Percentiles rank a stretch among this genome's conserved stretches.
phyloP scores from a whole-genome alignment of 2,329 filamentous ascomycete genomes.

The Aureobasidium uvarum region DNA sequence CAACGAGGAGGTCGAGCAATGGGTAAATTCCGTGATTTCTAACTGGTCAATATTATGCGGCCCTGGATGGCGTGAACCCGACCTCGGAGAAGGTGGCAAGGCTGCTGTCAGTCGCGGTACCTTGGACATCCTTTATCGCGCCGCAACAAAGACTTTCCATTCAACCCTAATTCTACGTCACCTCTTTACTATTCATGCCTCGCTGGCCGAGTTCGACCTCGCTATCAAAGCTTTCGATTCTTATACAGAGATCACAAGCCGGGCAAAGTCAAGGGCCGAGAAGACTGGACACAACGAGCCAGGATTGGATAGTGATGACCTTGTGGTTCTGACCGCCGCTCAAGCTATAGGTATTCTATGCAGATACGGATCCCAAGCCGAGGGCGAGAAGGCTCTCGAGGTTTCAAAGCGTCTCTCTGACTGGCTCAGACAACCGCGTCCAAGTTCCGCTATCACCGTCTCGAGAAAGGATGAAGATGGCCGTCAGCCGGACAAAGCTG shows the following conservation, averaged over 20 bases:
- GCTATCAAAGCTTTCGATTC: conserved; percentile 89
- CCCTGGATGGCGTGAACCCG: conserved; percentile 72
- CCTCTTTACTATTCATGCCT: conserved; percentile 82
- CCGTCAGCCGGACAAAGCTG: conserved; percentile 28
- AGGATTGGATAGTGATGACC: conserved; percentile 74
- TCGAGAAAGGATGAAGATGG: conserved; percentile 19
- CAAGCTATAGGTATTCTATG: conserved; percentile 79
- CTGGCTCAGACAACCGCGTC: conserved; percentile 64
- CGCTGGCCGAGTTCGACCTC: conserved; percentile 86
- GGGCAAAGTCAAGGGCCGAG: conserved; percentile 77
- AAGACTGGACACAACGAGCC: conserved; percentile 68
- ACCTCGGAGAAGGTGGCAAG: conserved; percentile 78
- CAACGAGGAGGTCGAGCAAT: conserved; percentile 76
- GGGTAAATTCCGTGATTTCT: conserved; percentile 72
- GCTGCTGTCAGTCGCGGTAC: conserved; percentile 71
- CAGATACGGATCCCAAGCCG: conserved; percentile 70
- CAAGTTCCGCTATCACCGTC: conserved; percentile 30
- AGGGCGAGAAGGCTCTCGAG: conserved; percentile 74
- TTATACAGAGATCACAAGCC: conserved; percentile 83
- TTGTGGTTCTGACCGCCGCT: conserved; percentile 72
- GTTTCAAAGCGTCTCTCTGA: conserved; percentile 70
- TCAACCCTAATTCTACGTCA: conserved; percentile 84
- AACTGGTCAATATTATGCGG: conserved; percentile 87
- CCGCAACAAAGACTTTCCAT: conserved; percentile 91
- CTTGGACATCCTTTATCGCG: conserved; percentile 81